Conservation (phyloP, 495 filamentous ascomycete genomes). For the Pseudomonodictys pantanalensis region DNA sequence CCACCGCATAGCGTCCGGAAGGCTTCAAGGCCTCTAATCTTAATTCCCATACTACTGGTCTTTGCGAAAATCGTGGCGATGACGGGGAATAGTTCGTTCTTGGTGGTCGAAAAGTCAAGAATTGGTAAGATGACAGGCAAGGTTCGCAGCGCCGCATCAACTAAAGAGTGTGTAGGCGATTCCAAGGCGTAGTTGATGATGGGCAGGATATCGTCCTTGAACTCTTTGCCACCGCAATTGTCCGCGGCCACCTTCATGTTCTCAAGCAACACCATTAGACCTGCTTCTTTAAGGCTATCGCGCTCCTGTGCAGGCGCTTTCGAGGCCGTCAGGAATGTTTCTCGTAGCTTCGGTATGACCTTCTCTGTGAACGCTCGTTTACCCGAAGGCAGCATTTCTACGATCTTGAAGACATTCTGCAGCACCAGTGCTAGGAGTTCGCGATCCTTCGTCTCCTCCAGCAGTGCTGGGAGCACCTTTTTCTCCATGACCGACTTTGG, state of each 20-base stretch:
- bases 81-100: constrained; percentile 90
- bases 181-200: constrained; percentile 78
- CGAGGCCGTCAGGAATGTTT: constrained; percentile 61
- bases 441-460: constrained; percentile 91
- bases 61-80: constrained; percentile 85
- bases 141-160: constrained; percentile 76
- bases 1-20: constrained; percentile 88
- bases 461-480: constrained; percentile 80
- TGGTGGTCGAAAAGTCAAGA: constrained; percentile 92
- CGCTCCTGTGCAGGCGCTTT: constrained; percentile 58
- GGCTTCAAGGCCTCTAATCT: constrained; percentile 84
- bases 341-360: constrained; percentile 77
- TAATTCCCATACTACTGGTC: constrained; percentile 89
- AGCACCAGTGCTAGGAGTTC: constrained; percentile 79
- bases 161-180: constrained; percentile 79
- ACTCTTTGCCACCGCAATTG: constrained; percentile 84
- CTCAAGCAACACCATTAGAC: constrained; percentile 82
- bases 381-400: constrained; percentile 69
- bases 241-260: constrained; percentile 70
- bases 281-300: constrained; percentile 81
- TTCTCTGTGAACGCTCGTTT: constrained; percentile 76
- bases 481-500: constrained; percentile 90
- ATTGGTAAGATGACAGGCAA: constrained; percentile 72
- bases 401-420: constrained; percentile 86
- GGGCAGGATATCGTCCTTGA: constrained; percentile 91